phyloP scores from a whole-genome alignment of 495 filamentous ascomycete species.

The Aspergillus nanangensis region DNA sequence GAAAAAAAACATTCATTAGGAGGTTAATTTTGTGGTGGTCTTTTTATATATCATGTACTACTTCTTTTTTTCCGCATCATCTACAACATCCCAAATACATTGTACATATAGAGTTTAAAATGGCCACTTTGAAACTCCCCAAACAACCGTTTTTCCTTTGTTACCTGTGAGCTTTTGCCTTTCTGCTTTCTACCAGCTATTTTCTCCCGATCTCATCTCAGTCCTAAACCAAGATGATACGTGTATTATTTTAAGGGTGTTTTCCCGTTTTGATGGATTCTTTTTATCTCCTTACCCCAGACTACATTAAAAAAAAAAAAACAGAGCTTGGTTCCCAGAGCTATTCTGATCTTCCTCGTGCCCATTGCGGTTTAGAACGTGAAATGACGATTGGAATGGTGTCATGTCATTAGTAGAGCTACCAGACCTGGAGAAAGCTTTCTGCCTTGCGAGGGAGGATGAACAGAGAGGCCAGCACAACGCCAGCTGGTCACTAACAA shows the following conservation, averaged over 20 bases:
- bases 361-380: no score
- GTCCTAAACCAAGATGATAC: neutral
- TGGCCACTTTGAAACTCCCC: slow-evolving; percentile 19
- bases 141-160: neutral
- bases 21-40: slow-evolving; percentile 23
- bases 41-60: slow-evolving; percentile 31
- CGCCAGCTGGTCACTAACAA: no score
- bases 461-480: no score
- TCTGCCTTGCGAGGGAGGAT: no score
- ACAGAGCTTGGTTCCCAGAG: no score
- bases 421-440: no score
- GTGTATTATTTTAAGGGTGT: slow-evolving; percentile 3
- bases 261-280: no score
- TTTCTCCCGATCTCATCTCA: neutral
- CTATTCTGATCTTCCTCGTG: no score
- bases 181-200: neutral
- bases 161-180: neutral
- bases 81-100: slow-evolving; percentile 20
- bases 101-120: slow-evolving; percentile 47
- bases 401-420: no score
- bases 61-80: slow-evolving; percentile 15
- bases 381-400: no score
- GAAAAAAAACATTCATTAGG: slow-evolving; percentile 3
- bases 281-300: no score
- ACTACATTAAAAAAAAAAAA: no score